A percentile compares a stretch with the other conserved stretches of the same genome.
These are phyloP conservation scores for Clavariopsis aquatica DNA, from an alignment of 495 filamentous ascomycete genomes.

Conservation along the genomic window DNA sequence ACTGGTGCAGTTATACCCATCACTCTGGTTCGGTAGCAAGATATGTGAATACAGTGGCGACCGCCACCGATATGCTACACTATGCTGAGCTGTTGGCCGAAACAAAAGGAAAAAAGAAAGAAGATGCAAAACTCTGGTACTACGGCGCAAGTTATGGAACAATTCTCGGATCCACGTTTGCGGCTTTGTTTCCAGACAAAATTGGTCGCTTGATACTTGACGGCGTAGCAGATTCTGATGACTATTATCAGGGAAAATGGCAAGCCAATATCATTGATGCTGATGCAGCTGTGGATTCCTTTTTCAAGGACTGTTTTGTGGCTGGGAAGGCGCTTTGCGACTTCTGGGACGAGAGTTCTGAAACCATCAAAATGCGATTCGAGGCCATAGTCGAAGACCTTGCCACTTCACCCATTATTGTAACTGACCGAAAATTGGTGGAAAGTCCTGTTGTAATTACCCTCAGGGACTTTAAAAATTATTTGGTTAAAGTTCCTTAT, in stretches of 20 bases:
- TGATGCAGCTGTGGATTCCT: constrained; percentile 52
- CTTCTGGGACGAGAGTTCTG: constrained; percentile 38
- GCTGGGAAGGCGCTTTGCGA: constrained; percentile 53
- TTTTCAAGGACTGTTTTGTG: constrained; percentile 55
- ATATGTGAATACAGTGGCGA: constrained; percentile 51
- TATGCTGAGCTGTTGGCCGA: constrained; percentile 53
- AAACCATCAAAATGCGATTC: constrained; percentile 47
- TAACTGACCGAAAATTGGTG: constrained; percentile 21
- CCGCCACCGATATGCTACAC: constrained; percentile 54
- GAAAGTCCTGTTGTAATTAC: constrained; percentile 34
- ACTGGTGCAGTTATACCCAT: constrained; percentile 32
- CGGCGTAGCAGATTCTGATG: constrained; percentile 52
- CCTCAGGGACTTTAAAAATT: constrained; percentile 33
- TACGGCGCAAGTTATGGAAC: constrained; percentile 36
- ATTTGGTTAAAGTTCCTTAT: constrained; percentile 56
- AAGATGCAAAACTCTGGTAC: constrained; percentile 37
- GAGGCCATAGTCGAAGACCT: constrained; percentile 48
- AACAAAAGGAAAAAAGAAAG: constrained; percentile 18
- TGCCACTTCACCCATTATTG: constrained; percentile 51
- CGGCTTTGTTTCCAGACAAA: constrained; percentile 55
- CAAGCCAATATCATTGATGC: constrained; percentile 40
- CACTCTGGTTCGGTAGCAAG: constrained; percentile 39
- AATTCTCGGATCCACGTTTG: constrained; percentile 35
- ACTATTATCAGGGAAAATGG: constrained; percentile 38
- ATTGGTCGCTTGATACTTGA: constrained; percentile 54